A percentile compares a stretch with the other conserved stretches of the same genome.
Conservation (phyloP, 2,329 filamentous ascomycete species). For the Fusarium pseudograminearum region DNA sequence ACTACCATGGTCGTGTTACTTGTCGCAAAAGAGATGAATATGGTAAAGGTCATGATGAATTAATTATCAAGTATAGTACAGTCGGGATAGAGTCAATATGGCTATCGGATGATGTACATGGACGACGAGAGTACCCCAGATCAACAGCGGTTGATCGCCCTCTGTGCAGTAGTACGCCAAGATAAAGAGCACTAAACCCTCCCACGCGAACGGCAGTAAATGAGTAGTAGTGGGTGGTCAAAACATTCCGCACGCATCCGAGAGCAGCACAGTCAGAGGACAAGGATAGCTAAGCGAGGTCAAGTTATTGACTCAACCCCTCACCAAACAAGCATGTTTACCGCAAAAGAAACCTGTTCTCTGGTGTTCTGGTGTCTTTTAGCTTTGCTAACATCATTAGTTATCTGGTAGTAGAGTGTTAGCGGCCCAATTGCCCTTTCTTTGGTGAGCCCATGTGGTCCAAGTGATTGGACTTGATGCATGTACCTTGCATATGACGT, state of each 20-base stretch:
- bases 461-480: slow-evolving; percentile 22
- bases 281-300: background rate
- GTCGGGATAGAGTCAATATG: background rate
- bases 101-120: too few relatives aligned
- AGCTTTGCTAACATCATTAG: background rate
- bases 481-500: slow-evolving; percentile 28
- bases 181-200: background rate
- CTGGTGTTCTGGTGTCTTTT: background rate
- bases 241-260: background rate
- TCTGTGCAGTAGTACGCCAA: background rate
- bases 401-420: background rate
- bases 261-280: background rate
- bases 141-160: background rate
- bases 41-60: background rate
- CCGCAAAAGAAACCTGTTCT: background rate
- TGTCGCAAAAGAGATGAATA: background rate
- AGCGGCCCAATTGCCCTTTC: background rate
- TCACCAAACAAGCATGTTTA: background rate
- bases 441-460: slow-evolving; percentile 13
- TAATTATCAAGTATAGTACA: fast-evolving
- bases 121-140: background rate
- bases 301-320: background rate
- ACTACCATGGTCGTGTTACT: background rate
- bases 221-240: background rate
- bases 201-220: background rate